phyloP scores from a whole-genome alignment of 495 filamentous ascomycete genomes.

The Patellaria atrata region DNA sequence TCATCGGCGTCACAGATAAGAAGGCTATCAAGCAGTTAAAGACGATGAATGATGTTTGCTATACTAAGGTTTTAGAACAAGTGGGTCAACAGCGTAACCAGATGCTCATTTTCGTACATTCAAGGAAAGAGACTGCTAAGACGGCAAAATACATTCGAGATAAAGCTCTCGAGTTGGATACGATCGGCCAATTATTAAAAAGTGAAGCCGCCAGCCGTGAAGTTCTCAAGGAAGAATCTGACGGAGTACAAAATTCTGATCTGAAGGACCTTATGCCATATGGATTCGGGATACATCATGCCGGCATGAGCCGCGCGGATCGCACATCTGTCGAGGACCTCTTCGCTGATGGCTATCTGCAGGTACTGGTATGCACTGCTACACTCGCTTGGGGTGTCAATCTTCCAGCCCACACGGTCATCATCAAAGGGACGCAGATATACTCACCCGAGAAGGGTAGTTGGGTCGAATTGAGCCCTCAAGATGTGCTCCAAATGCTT shows the following conservation, averaged over 20 bases:
- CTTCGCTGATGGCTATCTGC: constrained; percentile 77
- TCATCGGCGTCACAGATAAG: constrained; percentile 93
- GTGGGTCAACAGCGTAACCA: constrained; percentile 82
- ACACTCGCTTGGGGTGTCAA: constrained; percentile 96
- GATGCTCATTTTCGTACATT: constrained; percentile 98
- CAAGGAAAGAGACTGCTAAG: constrained; percentile 93
- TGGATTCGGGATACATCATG: constrained; percentile 95
- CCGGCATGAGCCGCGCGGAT: constrained; percentile 86
- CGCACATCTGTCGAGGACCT: constrained; percentile 89
- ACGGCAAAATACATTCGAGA: constrained; percentile 92
- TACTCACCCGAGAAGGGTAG: constrained; percentile 98
- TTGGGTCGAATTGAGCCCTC: constrained; percentile 95
- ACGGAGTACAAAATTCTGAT: constrained; percentile 67
- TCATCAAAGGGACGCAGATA: constrained; percentile 94
- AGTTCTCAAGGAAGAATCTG: constrained; percentile 71
- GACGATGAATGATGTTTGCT: constrained; percentile 98
- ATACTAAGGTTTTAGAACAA: constrained; percentile 94
- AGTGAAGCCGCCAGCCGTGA: constrained; percentile 87
- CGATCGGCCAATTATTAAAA: constrained; percentile 87
- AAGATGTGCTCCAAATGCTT: constrained; percentile 97
- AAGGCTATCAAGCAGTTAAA: constrained; percentile 98
- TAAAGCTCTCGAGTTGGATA: constrained; percentile 89
- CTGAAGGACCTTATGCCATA: constrained; percentile 93
- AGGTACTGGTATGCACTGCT: constrained; percentile 93
- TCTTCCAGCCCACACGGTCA: constrained; percentile 83